A percentile compares a stretch with the other conserved stretches of the same genome.
Evolutionary conservation across 257 asterid species (phyloP).

Genomic region (Rauvolfia tetraphylla): DNA sequence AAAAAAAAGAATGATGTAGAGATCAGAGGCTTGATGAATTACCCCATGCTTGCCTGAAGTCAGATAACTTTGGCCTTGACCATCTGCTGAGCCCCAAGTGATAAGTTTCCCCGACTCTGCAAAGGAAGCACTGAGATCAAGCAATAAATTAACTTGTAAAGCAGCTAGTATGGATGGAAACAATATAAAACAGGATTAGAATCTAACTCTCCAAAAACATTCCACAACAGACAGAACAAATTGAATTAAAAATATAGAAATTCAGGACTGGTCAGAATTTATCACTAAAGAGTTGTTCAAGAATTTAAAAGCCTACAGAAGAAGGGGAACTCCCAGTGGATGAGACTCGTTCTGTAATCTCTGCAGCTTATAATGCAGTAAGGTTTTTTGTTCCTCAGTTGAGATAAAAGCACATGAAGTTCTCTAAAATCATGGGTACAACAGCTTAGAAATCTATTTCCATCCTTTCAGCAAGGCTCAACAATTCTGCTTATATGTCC

Average conservation of each 20-base stretch:
- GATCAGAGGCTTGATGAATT: slow-evolving; percentile 18
- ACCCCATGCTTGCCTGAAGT: slow-evolving; percentile 88
- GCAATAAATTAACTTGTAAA: neutral
- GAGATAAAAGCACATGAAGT: neutral
- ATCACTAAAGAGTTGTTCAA: too few species aligned
- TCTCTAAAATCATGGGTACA: neutral
- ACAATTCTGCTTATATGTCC: neutral
- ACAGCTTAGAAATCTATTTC: neutral
- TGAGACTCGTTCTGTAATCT: neutral
- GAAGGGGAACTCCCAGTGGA: neutral
- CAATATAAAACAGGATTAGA: neutral
- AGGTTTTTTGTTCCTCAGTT: neutral
- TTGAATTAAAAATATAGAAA: neutral
- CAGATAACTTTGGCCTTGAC: slow-evolving; percentile 84
- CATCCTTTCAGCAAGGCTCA: neutral
- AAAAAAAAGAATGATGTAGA: neutral
- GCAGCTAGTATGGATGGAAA: neutral
- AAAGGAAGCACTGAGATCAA: neutral
- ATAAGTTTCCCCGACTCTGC: slow-evolving; percentile 55
- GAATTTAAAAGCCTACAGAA: neutral
- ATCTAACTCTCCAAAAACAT: neutral
- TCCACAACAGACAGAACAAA: neutral
- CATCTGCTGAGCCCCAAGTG: slow-evolving; percentile 89
- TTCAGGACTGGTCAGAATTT: neutral
- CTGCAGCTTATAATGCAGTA: neutral